Evolutionary conservation across 2,329 filamentous ascomycete genomes (phyloP).

Genomic region (Geoglossum cookeanum): DNA sequence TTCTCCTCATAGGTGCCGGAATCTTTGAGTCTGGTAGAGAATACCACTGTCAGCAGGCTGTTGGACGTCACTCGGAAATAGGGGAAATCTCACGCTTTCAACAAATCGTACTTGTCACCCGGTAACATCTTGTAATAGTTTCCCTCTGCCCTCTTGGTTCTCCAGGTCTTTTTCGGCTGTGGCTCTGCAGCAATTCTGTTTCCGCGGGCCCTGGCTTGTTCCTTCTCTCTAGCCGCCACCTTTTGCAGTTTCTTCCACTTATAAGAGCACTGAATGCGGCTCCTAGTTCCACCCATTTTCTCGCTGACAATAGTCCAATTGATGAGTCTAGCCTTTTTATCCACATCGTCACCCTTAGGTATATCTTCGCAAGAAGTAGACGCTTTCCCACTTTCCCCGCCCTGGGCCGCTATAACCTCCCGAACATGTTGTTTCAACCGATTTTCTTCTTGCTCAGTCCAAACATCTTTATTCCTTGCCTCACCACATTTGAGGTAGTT

Average conservation of each 20-base stretch:
- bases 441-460: constrained; percentile 42
- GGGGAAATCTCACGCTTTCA: constrained; percentile 21
- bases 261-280: constrained; percentile 44
- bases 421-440: constrained; percentile 33
- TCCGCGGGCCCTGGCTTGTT: constrained; percentile 23
- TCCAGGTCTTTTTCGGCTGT: constrained; percentile 7
- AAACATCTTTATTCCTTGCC: constrained; percentile 32
- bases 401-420: constrained; percentile 31
- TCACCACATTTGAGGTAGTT: constrained; percentile 44
- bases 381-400: constrained; percentile 16
- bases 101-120: constrained; percentile 23
- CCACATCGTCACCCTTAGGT: constrained; percentile 15
- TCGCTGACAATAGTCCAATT: constrained; percentile 47
- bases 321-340: constrained; percentile 30
- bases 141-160: constrained; percentile 9
- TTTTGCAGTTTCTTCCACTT: constrained; percentile 41
- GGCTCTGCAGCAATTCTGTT: constrained; percentile 2
- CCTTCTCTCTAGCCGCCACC: constrained; percentile 14
- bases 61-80: background rate
- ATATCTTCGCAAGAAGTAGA: constrained; percentile 1
- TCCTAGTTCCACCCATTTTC: constrained; percentile 41
- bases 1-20: constrained; percentile 23
- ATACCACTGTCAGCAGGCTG: constrained; percentile 23
- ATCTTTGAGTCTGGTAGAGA: constrained; percentile 13
- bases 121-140: constrained; percentile 18